Base-by-base conservation (phyloP, 2,329 filamentous ascomycete genomes). In the Ploettnerulaceae sp. region DNA sequence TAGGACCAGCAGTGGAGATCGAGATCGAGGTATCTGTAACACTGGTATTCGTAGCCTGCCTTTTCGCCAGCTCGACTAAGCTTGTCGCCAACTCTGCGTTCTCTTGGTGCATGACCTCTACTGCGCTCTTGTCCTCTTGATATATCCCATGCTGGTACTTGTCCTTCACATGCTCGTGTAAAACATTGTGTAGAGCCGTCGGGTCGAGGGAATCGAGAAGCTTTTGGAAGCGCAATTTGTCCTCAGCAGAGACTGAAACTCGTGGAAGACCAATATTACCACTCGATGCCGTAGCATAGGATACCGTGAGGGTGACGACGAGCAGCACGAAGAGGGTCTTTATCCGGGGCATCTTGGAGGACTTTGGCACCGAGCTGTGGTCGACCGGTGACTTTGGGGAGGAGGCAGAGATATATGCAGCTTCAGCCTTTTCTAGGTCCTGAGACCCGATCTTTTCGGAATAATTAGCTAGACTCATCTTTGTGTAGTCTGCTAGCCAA, bases 91-190 rank as follows among this genome's bases (percentile, higher is more conserved):
- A 69, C 28, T 74, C 71, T 17, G 79, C 74, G 60, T 86, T 75
- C 53, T 76, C 73, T 33, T 71, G 69, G 66, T 81, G 76, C 21
- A 85, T 72, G 25, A 75, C 77, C 63, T 84, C 77, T 45, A 85
- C 71, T 20, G 81, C 82, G 8, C 74, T 70, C 55, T 72, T 73
- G 59, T 85, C 82, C 53, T 79, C 77, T 53, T 77, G 73, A 63
- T 82, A 86, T 46, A 86, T 74, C 48, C 83, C 84, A 60, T 86
- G 76, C 61, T 80, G 75, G 66, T 82, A 87, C 60, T 78, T 77
- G 37, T 74, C 72, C 35, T 77, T 75, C 44, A 82, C 70, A 57
- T 81, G 74, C 51, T 73, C 69, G 63, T 86, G 81, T 24, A 89
- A 71, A 43, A 85, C 76, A 36, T 76, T 74, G 63, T 87, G 82